Evolutionary conservation across 1,284 basidiomycete species (phyloP), one percentile per base, ranked within the genome.

Genomic region (Golubevia pallescens): DNA sequence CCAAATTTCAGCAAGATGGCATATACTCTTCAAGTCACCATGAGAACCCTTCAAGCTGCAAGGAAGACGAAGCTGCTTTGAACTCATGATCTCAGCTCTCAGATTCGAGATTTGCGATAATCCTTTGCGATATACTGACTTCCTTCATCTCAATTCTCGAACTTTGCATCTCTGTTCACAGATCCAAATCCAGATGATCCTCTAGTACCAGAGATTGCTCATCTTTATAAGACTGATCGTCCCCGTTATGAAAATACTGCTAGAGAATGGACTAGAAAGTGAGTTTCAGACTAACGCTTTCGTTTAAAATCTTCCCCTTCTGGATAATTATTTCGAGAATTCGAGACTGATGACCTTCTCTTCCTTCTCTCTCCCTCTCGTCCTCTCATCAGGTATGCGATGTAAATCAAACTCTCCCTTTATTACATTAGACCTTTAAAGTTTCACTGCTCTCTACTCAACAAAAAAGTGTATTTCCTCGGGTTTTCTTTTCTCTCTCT

Each of bases 171-270:
- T 54, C 57, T 19, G 56, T 38, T 24, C 19, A 13, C 21, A 72
- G 82, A 85, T 72, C 82, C 82, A 61, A 85, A 85, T 74, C 82
- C 82, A 62, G 82, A 85, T 70, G 82, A 85, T 68, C 82, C 82
- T 60, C 78, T 85, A 21, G 82, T 85, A 14, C 82, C 82, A 58
- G 82, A 85, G 69, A 81, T 84, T 58, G 82, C 82, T 59, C 70
- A 85, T 71, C 71, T 83, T 56, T 84, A 81, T 77, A 84, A 83
- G 76, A 85, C 81, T 32, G 82, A 85, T 58, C 68, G 82, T 51
- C 71, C 76, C 48, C 77, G 80, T 53, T 85, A 85, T 68, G 82
- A 85, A 71, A 84, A 74, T 73, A 85, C 82, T 3, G 82, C 82
- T 19, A 71, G 82, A 61, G 82, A 85, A 67, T 85, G 83, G 83